Evolutionary conservation across 2,329 filamentous ascomycete genomes (phyloP).

Genomic region (Hypoxylon sp.): DNA sequence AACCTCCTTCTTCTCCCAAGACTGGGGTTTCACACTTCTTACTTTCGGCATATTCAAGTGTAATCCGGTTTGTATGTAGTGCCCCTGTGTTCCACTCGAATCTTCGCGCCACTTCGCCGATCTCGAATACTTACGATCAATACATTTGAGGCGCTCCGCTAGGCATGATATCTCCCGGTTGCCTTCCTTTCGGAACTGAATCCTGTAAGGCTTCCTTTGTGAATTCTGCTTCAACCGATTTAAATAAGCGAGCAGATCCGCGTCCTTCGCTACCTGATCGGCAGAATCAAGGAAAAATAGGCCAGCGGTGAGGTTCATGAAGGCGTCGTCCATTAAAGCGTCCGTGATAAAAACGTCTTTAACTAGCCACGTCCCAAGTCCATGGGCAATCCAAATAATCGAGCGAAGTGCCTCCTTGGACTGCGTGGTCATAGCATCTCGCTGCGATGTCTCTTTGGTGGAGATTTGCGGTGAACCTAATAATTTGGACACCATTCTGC

Average conservation of each 20-base stretch:
- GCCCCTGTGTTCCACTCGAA: neutral
- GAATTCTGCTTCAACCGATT: neutral
- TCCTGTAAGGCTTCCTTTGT: neutral
- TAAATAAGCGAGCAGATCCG: neutral
- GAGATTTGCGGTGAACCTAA: neutral
- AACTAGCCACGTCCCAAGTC: neutral
- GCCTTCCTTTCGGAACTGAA: neutral
- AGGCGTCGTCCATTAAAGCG: neutral
- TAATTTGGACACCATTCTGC: neutral
- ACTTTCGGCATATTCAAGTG: neutral
- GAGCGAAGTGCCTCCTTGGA: neutral
- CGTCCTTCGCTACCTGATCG: neutral
- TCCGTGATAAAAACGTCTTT: neutral
- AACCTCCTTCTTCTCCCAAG: neutral
- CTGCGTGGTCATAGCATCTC: neutral
- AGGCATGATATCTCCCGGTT: neutral
- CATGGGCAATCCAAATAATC: neutral
- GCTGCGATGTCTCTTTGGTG: neutral
- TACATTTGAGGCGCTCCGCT: neutral
- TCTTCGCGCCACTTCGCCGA: too few relatives aligned
- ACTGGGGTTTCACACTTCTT: neutral
- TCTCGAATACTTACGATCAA: neutral
- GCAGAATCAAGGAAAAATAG: neutral
- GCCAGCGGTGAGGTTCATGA: neutral
- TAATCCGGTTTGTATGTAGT: neutral